Conservation (phyloP, 2,329 filamentous ascomycete species). For the Thelonectria discophora region DNA sequence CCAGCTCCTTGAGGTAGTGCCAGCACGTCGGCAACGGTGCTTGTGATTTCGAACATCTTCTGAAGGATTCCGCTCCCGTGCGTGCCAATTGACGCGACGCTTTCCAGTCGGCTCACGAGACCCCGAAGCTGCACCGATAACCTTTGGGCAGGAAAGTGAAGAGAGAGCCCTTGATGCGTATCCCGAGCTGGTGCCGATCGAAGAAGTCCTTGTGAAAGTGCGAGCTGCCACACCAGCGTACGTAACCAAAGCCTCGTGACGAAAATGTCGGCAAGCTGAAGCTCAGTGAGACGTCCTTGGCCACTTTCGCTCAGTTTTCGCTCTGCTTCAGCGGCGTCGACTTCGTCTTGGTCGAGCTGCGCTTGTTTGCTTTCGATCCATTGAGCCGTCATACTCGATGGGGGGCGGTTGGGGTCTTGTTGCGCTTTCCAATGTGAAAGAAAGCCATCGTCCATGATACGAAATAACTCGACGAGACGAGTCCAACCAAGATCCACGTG, state of each 20-base stretch:
- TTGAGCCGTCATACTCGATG: conserved; percentile 43
- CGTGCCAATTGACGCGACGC: conserved; percentile 57
- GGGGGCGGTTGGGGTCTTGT: conserved; percentile 34
- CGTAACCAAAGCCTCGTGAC: conserved; percentile 54
- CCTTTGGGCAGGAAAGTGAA: conserved; percentile 51
- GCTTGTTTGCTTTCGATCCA: conserved; percentile 54
- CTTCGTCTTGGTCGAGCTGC: conserved; percentile 51
- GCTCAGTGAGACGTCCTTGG: conserved; percentile 45
- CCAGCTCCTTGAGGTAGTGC: conserved; percentile 56
- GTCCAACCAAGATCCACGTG: conserved; percentile 51
- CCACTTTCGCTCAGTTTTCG: conserved; percentile 39
- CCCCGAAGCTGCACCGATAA: conserved; percentile 51
- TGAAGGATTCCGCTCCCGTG: conserved; percentile 66
- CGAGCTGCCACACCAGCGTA: conserved; percentile 54
- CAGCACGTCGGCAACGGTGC: conserved; percentile 67
- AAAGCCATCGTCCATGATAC: conserved; percentile 51
- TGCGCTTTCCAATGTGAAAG: conserved; percentile 50
- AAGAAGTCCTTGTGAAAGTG: conserved; percentile 51
- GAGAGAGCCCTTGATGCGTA: conserved; percentile 49
- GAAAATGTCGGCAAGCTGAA: conserved; percentile 53
- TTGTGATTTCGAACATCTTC: conserved; percentile 68
- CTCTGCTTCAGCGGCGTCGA: conserved; percentile 43
- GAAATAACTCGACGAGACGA: conserved; percentile 50
- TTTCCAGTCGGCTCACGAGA: conserved; percentile 48
- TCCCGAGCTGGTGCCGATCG: conserved; percentile 45